phyloP scores from a whole-genome alignment of 768 basidiomycete species.

The Tricholoma furcatifolium region DNA sequence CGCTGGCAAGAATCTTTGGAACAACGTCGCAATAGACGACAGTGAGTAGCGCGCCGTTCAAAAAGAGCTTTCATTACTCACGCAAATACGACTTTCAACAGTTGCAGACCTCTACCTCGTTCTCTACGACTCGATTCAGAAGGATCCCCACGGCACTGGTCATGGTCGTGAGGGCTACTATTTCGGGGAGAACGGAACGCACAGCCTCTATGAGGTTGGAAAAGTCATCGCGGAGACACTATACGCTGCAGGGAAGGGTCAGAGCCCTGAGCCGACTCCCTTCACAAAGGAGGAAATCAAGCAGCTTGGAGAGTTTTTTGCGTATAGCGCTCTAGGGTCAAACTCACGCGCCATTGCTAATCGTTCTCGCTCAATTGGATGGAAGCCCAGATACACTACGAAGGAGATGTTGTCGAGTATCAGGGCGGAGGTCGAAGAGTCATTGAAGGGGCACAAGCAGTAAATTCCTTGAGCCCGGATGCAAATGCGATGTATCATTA shows the following conservation, averaged over 20 bases:
- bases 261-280: slow-evolving; percentile 36
- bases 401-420: slow-evolving; percentile 42
- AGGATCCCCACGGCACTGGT: slow-evolving; percentile 25
- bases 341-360: slow-evolving; percentile 37
- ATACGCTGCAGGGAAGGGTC: slow-evolving; percentile 33
- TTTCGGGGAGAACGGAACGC: slow-evolving; percentile 51
- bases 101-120: slow-evolving; percentile 29
- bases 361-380: slow-evolving; percentile 39
- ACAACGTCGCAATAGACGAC: slow-evolving; percentile 40
- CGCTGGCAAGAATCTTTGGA: slow-evolving; percentile 26
- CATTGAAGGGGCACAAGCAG: slow-evolving; percentile 4
- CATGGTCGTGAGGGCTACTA: slow-evolving; percentile 54
- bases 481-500: no score
- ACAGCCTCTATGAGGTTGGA: slow-evolving; percentile 40
- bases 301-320: slow-evolving; percentile 29
- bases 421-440: slow-evolving; percentile 35
- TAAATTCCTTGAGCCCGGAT: background rate
- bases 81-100: slow-evolving; percentile 14
- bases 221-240: slow-evolving; percentile 38
- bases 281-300: slow-evolving; percentile 44
- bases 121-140: slow-evolving; percentile 37
- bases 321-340: slow-evolving; percentile 26
- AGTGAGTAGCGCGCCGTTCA: slow-evolving; percentile 27
- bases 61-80: background rate
- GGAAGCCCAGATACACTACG: slow-evolving; percentile 39